Conservation (phyloP, 169 alveolate species). For the Plasmodium falciparum region DNA sequence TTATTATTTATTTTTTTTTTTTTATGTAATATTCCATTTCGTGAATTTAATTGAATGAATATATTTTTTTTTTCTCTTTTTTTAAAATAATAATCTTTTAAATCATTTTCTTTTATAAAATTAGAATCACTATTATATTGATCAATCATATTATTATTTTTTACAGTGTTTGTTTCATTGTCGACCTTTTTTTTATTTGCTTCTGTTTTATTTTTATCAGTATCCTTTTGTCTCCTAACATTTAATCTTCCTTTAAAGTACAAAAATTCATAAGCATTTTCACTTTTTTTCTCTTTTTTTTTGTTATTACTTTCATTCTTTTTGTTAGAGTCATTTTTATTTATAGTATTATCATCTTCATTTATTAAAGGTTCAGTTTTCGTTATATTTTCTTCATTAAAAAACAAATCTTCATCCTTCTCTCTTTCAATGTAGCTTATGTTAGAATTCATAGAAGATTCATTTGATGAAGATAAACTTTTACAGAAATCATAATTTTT, state of each 20-base stretch:
- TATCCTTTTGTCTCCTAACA: slow-evolving; percentile 13
- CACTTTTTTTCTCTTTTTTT: slow-evolving; percentile 25
- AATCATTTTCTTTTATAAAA: slow-evolving; percentile 46
- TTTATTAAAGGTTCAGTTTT: slow-evolving; percentile 1
- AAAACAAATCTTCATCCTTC: not conserved
- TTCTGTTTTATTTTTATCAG: not conserved
- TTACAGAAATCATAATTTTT: slow-evolving; percentile 57
- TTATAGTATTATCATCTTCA: too few species aligned
- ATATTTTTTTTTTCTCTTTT: slow-evolving; percentile 35
- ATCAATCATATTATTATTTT: not conserved
- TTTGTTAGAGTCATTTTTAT: not conserved
- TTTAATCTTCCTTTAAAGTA: slow-evolving; percentile 34
- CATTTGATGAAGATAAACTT: slow-evolving; percentile 39
- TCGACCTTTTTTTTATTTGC: not conserved
- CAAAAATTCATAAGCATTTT: slow-evolving; percentile 30
- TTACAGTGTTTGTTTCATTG: not conserved
- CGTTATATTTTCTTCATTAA: slow-evolving; percentile 1
- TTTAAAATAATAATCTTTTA: slow-evolving; percentile 16
- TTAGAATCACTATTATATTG: not conserved
- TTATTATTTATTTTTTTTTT: slow-evolving; percentile 6
- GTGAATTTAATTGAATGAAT: slow-evolving; percentile 45
- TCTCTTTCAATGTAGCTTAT: slow-evolving; percentile 3
- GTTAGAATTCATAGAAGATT: slow-evolving; percentile 34
- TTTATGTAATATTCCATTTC: slow-evolving; percentile 57
- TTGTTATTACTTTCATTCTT: not conserved